These are phyloP conservation scores for Blastobotrys proliferans DNA, from an alignment of 1,139 yeast species.

Conservation along the genomic window DNA sequence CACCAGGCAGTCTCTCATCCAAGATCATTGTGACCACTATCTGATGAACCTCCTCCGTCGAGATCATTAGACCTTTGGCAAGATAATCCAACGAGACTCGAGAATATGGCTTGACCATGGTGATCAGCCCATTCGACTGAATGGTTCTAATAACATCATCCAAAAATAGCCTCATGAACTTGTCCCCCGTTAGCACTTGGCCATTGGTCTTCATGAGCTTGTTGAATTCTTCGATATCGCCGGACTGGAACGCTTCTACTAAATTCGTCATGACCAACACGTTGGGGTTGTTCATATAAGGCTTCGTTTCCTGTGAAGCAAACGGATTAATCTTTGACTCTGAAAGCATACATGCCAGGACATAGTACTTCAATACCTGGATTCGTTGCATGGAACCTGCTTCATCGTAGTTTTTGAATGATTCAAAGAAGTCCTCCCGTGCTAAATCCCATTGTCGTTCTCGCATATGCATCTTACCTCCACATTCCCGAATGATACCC, in stretches of 20 bases:
- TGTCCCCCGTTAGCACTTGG: constrained; percentile 28
- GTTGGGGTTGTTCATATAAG: constrained; percentile 39
- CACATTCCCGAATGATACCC: constrained; percentile 71
- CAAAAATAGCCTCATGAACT: constrained; percentile 30
- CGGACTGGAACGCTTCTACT: constrained; percentile 37
- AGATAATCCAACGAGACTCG: constrained; percentile 34
- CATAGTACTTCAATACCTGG: constrained; percentile 55
- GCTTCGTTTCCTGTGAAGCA: constrained; percentile 46
- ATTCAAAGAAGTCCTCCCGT: constrained; percentile 61
- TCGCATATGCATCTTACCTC: constrained; percentile 64
- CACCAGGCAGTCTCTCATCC: constrained; percentile 42
- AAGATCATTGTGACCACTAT: constrained; percentile 43
- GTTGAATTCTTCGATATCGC: constrained; percentile 38
- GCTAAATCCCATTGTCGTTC: constrained; percentile 57
- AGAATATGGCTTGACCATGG: constrained; percentile 40
- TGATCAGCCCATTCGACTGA: constrained; percentile 35
- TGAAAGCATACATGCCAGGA: constrained; percentile 59
- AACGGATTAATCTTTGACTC: constrained; percentile 66
- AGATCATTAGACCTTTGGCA: constrained; percentile 28
- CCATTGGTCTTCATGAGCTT: constrained; percentile 27
- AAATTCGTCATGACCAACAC: constrained; percentile 37
- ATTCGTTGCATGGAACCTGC: constrained; percentile 61
- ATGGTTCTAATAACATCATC: constrained; percentile 34
- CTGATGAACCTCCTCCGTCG: constrained; percentile 38
- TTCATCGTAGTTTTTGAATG: constrained; percentile 75